Evolutionary conservation across 2,329 filamentous ascomycete genomes (phyloP).

Genomic region (Colletotrichum somersetense): DNA sequence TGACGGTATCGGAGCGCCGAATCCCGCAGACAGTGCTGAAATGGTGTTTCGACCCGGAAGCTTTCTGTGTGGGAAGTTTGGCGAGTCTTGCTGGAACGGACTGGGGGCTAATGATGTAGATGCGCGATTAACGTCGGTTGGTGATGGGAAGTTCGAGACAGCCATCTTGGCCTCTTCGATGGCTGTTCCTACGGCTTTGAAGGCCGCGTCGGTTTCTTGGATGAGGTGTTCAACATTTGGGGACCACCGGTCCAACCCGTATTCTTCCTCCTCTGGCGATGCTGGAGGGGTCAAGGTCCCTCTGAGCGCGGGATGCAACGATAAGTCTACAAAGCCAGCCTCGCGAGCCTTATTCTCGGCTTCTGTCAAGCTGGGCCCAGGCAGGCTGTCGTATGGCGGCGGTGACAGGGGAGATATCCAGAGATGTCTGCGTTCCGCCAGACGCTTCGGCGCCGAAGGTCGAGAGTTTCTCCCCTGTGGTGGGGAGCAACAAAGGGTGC

Average conservation of each 20-base stretch:
- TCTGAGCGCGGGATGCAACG: slow-evolving; percentile 25
- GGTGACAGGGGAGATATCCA: slow-evolving; percentile 32
- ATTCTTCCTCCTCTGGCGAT: slow-evolving; percentile 17
- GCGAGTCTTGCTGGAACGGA: slow-evolving; percentile 37
- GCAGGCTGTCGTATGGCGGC: slow-evolving; percentile 4
- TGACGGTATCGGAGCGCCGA: slow-evolving; percentile 50
- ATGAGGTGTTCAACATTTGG: slow-evolving; percentile 61
- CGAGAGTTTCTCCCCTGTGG: slow-evolving; percentile 14
- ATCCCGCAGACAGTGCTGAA: slow-evolving; percentile 46
- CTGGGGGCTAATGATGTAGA: slow-evolving; percentile 34
- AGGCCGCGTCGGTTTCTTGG: slow-evolving; percentile 63
- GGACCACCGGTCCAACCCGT: slow-evolving; percentile 45
- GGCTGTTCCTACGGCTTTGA: slow-evolving; percentile 58
- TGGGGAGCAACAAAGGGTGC: slow-evolving; percentile 51
- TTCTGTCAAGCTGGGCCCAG: slow-evolving; percentile 7
- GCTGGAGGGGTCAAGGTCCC: slow-evolving; percentile 26
- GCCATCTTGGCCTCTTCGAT: slow-evolving; percentile 54
- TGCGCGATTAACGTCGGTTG: neutral
- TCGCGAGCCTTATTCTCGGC: slow-evolving; percentile 20
- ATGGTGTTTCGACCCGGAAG: slow-evolving; percentile 43
- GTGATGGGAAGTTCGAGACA: slow-evolving; percentile 42
- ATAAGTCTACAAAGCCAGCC: slow-evolving; percentile 23
- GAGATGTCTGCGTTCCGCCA: slow-evolving; percentile 40
- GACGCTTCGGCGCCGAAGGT: slow-evolving; percentile 39
- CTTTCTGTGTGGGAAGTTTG: slow-evolving; percentile 39